phyloP scores from a whole-genome alignment of 2,329 filamentous ascomycete genomes.

The Coniochaeta pulveracea region DNA sequence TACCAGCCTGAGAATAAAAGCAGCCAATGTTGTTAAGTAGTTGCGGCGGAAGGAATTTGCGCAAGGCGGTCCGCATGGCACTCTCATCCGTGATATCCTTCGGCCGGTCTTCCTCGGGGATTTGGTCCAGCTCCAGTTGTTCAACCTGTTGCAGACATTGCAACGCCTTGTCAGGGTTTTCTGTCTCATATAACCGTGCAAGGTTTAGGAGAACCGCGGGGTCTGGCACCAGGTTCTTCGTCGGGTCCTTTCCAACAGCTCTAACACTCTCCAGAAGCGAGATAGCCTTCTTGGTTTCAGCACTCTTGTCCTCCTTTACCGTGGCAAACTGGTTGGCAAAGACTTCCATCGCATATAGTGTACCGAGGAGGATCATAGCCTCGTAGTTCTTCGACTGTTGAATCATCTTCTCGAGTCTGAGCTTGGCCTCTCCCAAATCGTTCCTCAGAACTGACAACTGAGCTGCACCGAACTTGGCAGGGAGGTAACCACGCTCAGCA shows the following conservation, averaged over 20 bases:
- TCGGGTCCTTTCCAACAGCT: conserved; percentile 83
- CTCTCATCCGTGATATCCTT: conserved; percentile 48
- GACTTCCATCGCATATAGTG: conserved; percentile 87
- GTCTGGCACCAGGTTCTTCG: conserved; percentile 72
- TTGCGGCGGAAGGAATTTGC: conserved; percentile 76
- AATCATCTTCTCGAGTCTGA: conserved; percentile 87
- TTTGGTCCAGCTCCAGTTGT: conserved; percentile 72
- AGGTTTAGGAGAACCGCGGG: conserved; percentile 84
- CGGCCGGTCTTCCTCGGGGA: conserved; percentile 58
- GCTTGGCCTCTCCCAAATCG: conserved; percentile 84
- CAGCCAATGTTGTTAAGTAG: conserved; percentile 96
- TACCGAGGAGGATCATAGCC: conserved; percentile 84
- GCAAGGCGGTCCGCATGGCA: conserved; percentile 48
- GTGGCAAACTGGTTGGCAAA: conserved; percentile 65
- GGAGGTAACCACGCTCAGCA: conserved; percentile 79
- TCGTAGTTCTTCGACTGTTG: conserved; percentile 76
- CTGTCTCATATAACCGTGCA: conserved; percentile 77
- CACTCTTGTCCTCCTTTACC: conserved; percentile 75
- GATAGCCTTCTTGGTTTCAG: conserved; percentile 79
- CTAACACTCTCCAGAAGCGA: conserved; percentile 75
- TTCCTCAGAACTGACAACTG: conserved; percentile 78
- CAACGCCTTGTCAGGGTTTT: conserved; percentile 79
- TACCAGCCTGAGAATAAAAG: conserved; percentile 84
- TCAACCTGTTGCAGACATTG: conserved; percentile 89
- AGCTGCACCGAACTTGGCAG: conserved; percentile 87